A percentile compares a stretch with the other conserved stretches of the same genome.
phyloP scores from a whole-genome alignment of 2,329 filamentous ascomycete genomes.

The Botryosphaeria agaves region DNA sequence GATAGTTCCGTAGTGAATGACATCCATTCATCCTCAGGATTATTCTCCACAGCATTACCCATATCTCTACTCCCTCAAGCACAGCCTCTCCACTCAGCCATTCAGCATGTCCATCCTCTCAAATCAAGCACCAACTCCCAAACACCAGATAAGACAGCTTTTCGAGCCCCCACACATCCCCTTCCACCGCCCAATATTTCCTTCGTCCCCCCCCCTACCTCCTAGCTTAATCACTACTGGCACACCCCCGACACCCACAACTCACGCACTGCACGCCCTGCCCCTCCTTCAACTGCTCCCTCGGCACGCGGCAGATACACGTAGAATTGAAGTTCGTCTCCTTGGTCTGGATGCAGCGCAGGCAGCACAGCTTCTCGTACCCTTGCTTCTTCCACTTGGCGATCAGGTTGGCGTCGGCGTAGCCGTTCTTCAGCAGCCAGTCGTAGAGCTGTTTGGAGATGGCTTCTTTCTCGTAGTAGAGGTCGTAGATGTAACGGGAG shows the following conservation, averaged over 20 bases:
- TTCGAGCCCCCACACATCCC: too few relatives aligned
- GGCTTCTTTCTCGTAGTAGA: conserved; percentile 95
- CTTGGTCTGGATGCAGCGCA: conserved; percentile 96
- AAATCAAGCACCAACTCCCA: too few relatives aligned
- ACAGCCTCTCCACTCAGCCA: too few relatives aligned
- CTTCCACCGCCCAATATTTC: too few relatives aligned
- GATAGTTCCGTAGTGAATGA: too few relatives aligned
- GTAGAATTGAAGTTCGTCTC: conserved; percentile 98
- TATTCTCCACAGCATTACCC: too few relatives aligned
- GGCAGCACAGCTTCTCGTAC: conserved; percentile 94
- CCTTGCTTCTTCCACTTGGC: conserved; percentile 99
- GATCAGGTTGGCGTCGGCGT: conserved; percentile 88
- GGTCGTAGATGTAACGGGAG: conserved; percentile 83
- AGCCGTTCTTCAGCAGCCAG: conserved; percentile 90
- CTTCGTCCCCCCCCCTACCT: too few relatives aligned
- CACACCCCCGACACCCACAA: conserved; percentile 84
- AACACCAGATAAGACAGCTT: too few relatives aligned
- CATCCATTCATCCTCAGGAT: too few relatives aligned
- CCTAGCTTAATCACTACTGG: conserved; percentile 69
- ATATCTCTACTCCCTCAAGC: too few relatives aligned
- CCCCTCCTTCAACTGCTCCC: conserved; percentile 74
- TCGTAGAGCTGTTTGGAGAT: conserved; percentile 88
- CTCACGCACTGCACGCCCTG: conserved; percentile 86
- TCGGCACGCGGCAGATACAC: conserved; percentile 89
- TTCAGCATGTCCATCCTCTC: too few relatives aligned